Conservation (phyloP, 1,139 yeast species). For the Yamadazyma diddensiae region DNA sequence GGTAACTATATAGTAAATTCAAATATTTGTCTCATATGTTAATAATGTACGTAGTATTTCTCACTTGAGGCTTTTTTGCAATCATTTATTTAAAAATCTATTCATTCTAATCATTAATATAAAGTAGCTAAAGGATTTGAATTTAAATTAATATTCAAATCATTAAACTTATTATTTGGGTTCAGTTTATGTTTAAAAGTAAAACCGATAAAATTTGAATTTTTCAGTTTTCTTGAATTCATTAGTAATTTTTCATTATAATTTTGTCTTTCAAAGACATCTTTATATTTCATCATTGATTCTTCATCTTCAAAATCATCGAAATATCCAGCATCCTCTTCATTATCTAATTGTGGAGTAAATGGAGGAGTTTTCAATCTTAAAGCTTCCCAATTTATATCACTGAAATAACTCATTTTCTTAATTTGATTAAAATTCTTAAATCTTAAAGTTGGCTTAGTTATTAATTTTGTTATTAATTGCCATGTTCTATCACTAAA, state of each 20-base stretch:
- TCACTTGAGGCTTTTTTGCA: too few species aligned
- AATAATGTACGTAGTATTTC: too few species aligned
- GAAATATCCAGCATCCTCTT: slow-evolving; percentile 97
- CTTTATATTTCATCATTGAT: slow-evolving; percentile 97
- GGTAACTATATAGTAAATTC: too few species aligned
- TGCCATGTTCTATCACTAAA: slow-evolving; percentile 98
- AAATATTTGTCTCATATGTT: too few species aligned
- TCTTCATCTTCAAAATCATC: slow-evolving; percentile 96
- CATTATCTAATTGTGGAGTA: slow-evolving; percentile 93
- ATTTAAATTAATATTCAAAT: slow-evolving; percentile 36
- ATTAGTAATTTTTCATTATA: slow-evolving; percentile 82
- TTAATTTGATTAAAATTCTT: slow-evolving; percentile 79
- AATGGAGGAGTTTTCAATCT: slow-evolving; percentile 84
- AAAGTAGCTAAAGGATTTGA: slow-evolving; percentile 47
- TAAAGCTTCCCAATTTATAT: slow-evolving; percentile 69
- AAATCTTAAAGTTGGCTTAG: slow-evolving; percentile 73
- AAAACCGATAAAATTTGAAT: slow-evolving; percentile 81
- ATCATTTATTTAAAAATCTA: slow-evolving; percentile 25
- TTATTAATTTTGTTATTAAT: slow-evolving; percentile 71
- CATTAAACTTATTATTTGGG: slow-evolving; percentile 51
- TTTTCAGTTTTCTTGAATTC: slow-evolving; percentile 34
- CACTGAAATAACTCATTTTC: slow-evolving; percentile 77
- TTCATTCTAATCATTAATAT: slow-evolving; percentile 21
- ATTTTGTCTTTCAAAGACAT: slow-evolving; percentile 86
- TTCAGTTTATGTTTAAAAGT: slow-evolving; percentile 88